Evolutionary conservation across 1,139 yeast species (phyloP), one percentile per base, ranked within the genome.

Genomic region (Suhomyces atakaporum): DNA sequence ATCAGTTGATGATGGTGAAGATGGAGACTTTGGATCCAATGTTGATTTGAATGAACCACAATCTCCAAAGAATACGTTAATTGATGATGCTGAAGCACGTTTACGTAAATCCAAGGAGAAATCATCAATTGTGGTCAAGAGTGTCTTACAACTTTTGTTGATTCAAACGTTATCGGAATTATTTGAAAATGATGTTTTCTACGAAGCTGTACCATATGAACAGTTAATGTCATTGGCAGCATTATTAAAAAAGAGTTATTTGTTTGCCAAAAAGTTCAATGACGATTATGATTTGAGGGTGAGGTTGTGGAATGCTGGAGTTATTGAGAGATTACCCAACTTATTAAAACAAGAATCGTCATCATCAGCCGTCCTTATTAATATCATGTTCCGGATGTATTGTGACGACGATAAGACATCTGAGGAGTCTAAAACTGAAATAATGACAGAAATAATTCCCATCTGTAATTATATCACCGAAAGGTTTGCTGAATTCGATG

Each of bases 241-340:
- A 2, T 63, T 86, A 29, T 66, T 92, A 44, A 74, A 78, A 45
- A 67, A 68, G 33, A 85, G 96, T 43, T 90, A 87, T 63, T 69
- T 74, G 40, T 92, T 94, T 64, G 87, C 98, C 5, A 79, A 84
- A 49, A 78, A 74, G 41, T 94, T 94, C 69, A 94, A 94, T 58
- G 92, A 83, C 45, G 89, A 94, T 60, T 84, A 85, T 56, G 92
- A 88, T 39, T 69, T 92, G 47, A 72, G 99, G 47, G 84, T 86
- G 14, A 71, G 95, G 46, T 69, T 94, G 33, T 90, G 95, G 83
- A 86, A 88, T 54, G 88, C 94, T 7, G 96, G 97, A 2, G 82
- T 89, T 24, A 92, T 90, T 64, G 95, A 88, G 53, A 84, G 92
- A 55, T 73, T 90, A 43, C 98, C 99, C 15, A 94, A 92, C 54